Conservation (phyloP, 768 basidiomycete species). For the Termitomyces sp. region DNA sequence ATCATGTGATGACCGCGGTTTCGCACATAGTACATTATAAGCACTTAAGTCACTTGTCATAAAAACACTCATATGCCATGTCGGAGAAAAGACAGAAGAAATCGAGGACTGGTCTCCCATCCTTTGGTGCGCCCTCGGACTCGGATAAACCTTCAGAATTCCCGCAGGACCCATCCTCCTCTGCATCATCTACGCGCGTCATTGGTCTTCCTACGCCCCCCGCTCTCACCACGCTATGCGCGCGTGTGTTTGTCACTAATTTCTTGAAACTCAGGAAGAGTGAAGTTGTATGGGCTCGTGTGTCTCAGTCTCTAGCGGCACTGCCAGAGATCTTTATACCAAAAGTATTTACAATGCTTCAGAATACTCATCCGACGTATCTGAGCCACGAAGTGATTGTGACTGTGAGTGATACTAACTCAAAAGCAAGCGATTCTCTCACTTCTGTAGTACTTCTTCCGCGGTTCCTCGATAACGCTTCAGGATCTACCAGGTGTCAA, state of each 20-base stretch:
- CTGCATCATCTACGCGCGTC: slow-evolving; percentile 41
- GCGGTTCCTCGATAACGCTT: slow-evolving; percentile 44
- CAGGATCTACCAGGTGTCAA: slow-evolving; percentile 48
- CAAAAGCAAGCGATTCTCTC: not conserved
- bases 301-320: slow-evolving; percentile 32
- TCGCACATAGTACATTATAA: too few relatives aligned
- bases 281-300: slow-evolving; percentile 31
- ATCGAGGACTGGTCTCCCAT: slow-evolving; percentile 6
- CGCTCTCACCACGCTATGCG: slow-evolving; percentile 43
- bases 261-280: slow-evolving; percentile 34
- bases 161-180: slow-evolving; percentile 38
- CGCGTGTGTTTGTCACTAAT: slow-evolving; percentile 44
- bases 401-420: slow-evolving; percentile 31
- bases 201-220: slow-evolving; percentile 31
- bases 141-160: slow-evolving; percentile 34
- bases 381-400: slow-evolving; percentile 51
- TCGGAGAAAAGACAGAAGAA: slow-evolving; percentile 10
- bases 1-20: too few relatives aligned
- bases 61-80: not conserved
- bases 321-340: slow-evolving; percentile 50
- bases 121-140: slow-evolving; percentile 40
- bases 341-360: slow-evolving; percentile 46
- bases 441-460: slow-evolving; percentile 46
- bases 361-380: slow-evolving; percentile 41
- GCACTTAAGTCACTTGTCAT: not conserved